phyloP scores from a whole-genome alignment of 2,329 filamentous ascomycete species.

The Colletotrichum orchidophilum region DNA sequence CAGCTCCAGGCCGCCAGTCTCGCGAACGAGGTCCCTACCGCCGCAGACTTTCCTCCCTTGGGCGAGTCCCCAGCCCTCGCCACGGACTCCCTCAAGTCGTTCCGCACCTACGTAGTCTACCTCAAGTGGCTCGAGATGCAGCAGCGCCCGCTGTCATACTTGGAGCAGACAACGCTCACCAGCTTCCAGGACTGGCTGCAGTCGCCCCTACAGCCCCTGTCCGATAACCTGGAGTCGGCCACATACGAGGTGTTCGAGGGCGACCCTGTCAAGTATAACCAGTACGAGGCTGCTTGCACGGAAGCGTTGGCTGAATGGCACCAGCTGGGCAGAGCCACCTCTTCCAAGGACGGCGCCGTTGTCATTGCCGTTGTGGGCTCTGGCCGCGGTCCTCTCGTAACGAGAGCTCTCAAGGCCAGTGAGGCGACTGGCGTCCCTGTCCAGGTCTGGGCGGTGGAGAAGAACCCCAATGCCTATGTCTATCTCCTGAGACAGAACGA shows the following conservation, averaged over 20 bases:
- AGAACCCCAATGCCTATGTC: slow-evolving; percentile 98
- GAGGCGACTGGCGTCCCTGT: slow-evolving; percentile 79
- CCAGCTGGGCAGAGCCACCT: slow-evolving; percentile 76
- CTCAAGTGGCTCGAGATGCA: slow-evolving; percentile 84
- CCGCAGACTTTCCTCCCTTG: slow-evolving; percentile 73
- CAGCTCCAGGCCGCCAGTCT: slow-evolving; percentile 28
- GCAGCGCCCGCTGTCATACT: slow-evolving; percentile 69
- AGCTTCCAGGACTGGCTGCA: slow-evolving; percentile 93
- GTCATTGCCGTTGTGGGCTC: slow-evolving; percentile 94
- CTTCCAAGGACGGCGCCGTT: slow-evolving; percentile 74
- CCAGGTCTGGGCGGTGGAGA: slow-evolving; percentile 92
- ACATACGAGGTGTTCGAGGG: slow-evolving; percentile 99
- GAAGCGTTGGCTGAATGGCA: slow-evolving; percentile 85
- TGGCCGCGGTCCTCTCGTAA: slow-evolving; percentile 91
- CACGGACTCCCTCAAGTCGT: slow-evolving; percentile 35
- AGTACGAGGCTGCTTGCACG: slow-evolving; percentile 88
- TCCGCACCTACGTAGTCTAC: slow-evolving; percentile 73
- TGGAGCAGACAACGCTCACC: slow-evolving; percentile 62
- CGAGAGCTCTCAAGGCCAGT: slow-evolving; percentile 84
- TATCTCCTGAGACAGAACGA: slow-evolving; percentile 89
- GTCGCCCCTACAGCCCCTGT: slow-evolving; percentile 91
- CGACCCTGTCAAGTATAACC: slow-evolving; percentile 96
- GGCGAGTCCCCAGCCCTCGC: slow-evolving; percentile 62
- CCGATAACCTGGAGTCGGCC: slow-evolving; percentile 95
- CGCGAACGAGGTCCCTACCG: slow-evolving; percentile 47